A percentile compares a stretch with the other conserved stretches of the same genome.
Evolutionary conservation across 1,284 basidiomycete species (phyloP).

Genomic region (Caloboletus inedulis): DNA sequence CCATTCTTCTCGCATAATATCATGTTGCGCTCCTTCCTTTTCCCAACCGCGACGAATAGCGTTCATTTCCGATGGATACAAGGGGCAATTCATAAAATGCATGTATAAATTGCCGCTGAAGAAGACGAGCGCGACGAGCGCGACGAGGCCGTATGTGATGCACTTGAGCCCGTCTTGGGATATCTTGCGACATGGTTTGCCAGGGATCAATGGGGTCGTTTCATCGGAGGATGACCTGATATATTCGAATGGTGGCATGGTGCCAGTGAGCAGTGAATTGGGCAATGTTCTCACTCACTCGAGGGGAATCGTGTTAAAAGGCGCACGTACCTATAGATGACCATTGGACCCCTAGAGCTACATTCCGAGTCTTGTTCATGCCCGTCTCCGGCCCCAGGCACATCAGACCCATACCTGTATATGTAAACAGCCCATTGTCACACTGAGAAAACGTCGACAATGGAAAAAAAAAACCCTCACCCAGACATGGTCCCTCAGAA

Average conservation of each 20-base stretch:
- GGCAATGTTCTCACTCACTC: too few relatives aligned
- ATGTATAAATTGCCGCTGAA: neutral
- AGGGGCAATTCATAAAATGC: constrained; percentile 15
- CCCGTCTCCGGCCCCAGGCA: neutral
- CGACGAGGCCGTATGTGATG: neutral
- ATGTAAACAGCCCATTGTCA: neutral
- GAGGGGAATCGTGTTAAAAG: too few relatives aligned
- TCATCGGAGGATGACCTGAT: constrained; percentile 8
- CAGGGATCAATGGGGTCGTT: constrained; percentile 6
- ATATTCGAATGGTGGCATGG: too few relatives aligned
- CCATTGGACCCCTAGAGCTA: neutral
- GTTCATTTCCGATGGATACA: constrained; percentile 10
- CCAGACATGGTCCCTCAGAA: neutral
- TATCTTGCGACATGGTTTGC: neutral
- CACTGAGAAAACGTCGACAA: neutral
- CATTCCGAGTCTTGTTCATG: neutral
- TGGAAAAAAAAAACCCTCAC: constrained; percentile 1
- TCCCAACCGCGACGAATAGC: constrained; percentile 16
- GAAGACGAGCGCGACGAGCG: neutral
- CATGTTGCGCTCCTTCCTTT: constrained; percentile 1
- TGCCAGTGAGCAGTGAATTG: neutral
- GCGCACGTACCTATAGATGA: constrained; percentile 1
- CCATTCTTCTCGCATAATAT: constrained; percentile 5
- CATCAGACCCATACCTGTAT: neutral
- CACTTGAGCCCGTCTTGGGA: neutral